Evolutionary conservation across 805 yeast species (phyloP).

Genomic region (Candida adriatica): DNA sequence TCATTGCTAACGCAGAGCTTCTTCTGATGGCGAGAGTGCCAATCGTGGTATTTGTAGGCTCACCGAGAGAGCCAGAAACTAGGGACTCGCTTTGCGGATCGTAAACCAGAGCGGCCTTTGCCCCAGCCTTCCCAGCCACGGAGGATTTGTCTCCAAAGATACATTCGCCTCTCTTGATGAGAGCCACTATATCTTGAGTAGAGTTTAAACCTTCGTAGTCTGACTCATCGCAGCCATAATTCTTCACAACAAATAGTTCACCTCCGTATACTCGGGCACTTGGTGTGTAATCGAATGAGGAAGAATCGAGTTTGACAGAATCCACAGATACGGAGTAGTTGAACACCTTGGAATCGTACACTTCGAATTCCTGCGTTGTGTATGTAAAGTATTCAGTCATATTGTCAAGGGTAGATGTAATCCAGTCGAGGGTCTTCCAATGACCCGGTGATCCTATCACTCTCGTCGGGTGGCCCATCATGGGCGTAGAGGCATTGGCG

Average conservation of each 20-base stretch:
- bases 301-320: too few relatives aligned
- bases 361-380: constrained; percentile 64
- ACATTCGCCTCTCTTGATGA: constrained; percentile 78
- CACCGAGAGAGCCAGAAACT: constrained; percentile 61
- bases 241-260: constrained; percentile 47
- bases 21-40: constrained; percentile 65
- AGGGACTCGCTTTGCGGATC: constrained; percentile 42
- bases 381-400: constrained; percentile 58
- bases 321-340: constrained; percentile 46
- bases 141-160: constrained; percentile 74
- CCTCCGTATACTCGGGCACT: constrained; percentile 63
- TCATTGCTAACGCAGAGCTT: constrained; percentile 25
- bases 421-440: constrained; percentile 68
- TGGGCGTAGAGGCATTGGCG: constrained; percentile 49
- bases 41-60: constrained; percentile 55
- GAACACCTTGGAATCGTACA: constrained; percentile 60
- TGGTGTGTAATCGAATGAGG: constrained; percentile 50
- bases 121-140: constrained; percentile 73
- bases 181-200: constrained; percentile 39
- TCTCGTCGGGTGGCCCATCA: constrained; percentile 83
- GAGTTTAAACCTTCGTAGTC: constrained; percentile 51
- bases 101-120: constrained; percentile 66
- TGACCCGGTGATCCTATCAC: constrained; percentile 92
- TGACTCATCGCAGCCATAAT: constrained; percentile 59
- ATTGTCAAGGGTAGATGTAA: constrained; percentile 48